Evolutionary conservation across 441 rosid genomes (phyloP), one percentile per base, ranked within the genome.

Genomic region (Gossypium davidsonii): DNA sequence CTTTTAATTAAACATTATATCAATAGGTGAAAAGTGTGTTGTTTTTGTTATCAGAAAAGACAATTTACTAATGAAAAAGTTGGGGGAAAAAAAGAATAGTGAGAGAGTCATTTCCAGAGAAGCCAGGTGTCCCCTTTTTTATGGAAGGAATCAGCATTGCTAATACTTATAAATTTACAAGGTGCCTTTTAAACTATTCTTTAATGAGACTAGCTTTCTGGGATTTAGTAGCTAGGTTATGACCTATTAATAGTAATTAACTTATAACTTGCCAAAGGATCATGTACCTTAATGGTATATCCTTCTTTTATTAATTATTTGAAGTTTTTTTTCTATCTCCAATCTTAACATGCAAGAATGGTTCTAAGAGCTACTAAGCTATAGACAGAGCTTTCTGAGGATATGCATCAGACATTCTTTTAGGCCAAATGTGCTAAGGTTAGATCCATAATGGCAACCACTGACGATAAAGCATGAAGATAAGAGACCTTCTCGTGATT

Each of bases 11-110:
- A 10, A 53, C 67, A 58, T 51, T 74, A 70, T 57, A 55, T 46
- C 73, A 23, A 20, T 37, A 34, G 48, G 44, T 61, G 37, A 59
- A 79, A 84, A 71, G 79, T 77, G 72, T 12, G 60, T 62, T 79
- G 78, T 76, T 77, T 74, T 70, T 65, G 57, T n/a, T 70, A 57
- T 72, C 58, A 74, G 64, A 75, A 51, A 18, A 72, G 80, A 74
- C 73, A 71, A 66, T 20, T 58, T 23, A 31, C 9, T 39, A 39
- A 74, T 17, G 59, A 63, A 72, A 70, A 74, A 23, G 65, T n/a
- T 3, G 31, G n/a, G 67, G 31, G 60, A 10, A 11, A 57, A 63
- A 51, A 67, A 12, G 55, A 76, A 61, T 26, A 48, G 67, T 48
- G 56, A 46, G 63, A 4, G 72, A 74, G 71, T 79, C 72, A 53